Conservation (phyloP, 2,329 filamentous ascomycete genomes). For the Aspergillus neotritici region DNA sequence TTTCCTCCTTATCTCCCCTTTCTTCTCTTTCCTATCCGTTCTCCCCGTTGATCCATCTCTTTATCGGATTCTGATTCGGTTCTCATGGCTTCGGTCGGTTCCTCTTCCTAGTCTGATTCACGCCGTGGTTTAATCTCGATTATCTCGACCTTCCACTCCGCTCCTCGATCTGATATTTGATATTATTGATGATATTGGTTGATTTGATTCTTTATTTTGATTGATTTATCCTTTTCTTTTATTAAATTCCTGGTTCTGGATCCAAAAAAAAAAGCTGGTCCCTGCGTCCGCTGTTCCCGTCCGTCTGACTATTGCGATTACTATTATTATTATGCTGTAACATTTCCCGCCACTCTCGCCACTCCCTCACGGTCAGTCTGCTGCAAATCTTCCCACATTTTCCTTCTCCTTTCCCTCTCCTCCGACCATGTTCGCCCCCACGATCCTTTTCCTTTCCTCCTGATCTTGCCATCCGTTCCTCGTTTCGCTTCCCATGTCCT, state of each 20-base stretch:
- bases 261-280: constrained; percentile 11
- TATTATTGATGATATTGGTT: too few species aligned
- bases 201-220: too few species aligned
- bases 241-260: too few species aligned
- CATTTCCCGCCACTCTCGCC: background rate
- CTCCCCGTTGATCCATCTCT: background rate
- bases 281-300: constrained; percentile 14
- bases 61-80: too few species aligned
- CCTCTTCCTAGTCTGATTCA: constrained; percentile 1
- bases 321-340: too few species aligned
- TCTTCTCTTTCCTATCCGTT: constrained; percentile 4
- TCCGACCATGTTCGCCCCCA: background rate
- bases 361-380: constrained; percentile 11
- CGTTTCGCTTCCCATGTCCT: constrained; percentile 7
- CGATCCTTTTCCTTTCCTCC: constrained; percentile 7
- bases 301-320: too few species aligned
- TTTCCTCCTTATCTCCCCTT: background rate
- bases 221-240: too few species aligned
- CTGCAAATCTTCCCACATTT: constrained; percentile 5
- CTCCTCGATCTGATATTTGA: too few species aligned
- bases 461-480: constrained; percentile 7
- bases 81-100: background rate
- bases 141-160: too few species aligned
- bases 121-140: background rate
- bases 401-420: constrained; percentile 4